Conservation (phyloP, 768 basidiomycete species). For the Kwoniella pini region DNA sequence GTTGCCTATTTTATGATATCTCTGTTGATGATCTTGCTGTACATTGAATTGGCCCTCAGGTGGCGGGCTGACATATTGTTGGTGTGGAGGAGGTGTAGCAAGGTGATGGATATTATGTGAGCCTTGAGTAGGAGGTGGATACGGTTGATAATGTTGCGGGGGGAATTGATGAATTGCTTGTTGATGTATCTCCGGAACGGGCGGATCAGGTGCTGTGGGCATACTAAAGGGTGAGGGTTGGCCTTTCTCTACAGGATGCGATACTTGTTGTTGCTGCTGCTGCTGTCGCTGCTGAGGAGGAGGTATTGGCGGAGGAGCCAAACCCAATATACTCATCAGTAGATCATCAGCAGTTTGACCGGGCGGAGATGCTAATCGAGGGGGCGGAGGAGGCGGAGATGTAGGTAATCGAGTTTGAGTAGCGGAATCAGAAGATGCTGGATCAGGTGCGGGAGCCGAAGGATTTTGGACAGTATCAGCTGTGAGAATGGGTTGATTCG, state of each 20-base stretch:
- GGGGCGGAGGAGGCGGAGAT: conserved; percentile 11
- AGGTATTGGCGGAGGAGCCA: conserved; percentile 6
- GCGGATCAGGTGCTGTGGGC: neutral
- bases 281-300: neutral
- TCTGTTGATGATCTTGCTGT: neutral
- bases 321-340: conserved; percentile 36
- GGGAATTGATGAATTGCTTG: neutral
- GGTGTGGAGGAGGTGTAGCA: neutral
- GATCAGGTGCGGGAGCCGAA: neutral
- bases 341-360: conserved; percentile 47
- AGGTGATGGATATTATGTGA: neutral
- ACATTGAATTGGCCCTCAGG: neutral
- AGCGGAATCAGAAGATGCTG: neutral
- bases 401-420: neutral
- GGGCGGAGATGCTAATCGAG: conserved; percentile 23
- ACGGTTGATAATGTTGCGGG: conserved; percentile 10
- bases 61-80: neutral
- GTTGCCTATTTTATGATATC: conserved; percentile 17
- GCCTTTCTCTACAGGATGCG: neutral
- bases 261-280: neutral
- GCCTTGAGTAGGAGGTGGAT: neutral
- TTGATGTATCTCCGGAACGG: neutral
- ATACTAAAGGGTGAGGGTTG: neutral
- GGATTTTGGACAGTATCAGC: neutral
- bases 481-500: conserved; percentile 8